Conservation (phyloP, 164 flowering plant species). For the Cinnamomum micranthum region DNA sequence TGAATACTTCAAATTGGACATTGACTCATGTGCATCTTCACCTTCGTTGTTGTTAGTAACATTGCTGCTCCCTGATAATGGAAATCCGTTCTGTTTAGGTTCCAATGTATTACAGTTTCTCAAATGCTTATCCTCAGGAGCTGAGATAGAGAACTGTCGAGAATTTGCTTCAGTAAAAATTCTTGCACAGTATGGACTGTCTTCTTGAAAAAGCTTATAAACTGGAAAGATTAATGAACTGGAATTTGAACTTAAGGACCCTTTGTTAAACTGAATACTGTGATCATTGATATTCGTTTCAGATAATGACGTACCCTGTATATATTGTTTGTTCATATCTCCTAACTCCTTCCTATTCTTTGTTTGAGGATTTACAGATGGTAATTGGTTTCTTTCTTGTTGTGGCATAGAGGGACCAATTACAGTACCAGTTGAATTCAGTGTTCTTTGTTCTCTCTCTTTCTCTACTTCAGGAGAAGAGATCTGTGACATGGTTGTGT, state of each 20-base stretch:
- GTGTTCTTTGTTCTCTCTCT: slow-evolving; percentile 4
- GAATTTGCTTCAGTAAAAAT: slow-evolving; percentile 6
- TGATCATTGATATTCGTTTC: slow-evolving; percentile 9
- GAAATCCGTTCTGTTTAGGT: slow-evolving; percentile 3
- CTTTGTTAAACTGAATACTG: slow-evolving; percentile 8
- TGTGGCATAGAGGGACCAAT: neutral
- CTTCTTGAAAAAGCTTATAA: slow-evolving; percentile 20
- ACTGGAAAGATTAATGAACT: slow-evolving; percentile 7
- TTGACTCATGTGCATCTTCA: slow-evolving; percentile 19
- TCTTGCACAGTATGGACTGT: slow-evolving; percentile 10
- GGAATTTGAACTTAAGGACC: slow-evolving; percentile 2
- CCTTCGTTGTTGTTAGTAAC: slow-evolving; percentile 27
- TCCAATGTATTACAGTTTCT: slow-evolving; percentile 12
- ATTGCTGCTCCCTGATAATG: slow-evolving; percentile 11
- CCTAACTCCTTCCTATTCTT: slow-evolving; percentile 10
- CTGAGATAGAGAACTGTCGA: neutral
- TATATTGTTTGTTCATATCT: neutral
- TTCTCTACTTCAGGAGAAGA: slow-evolving; percentile 15
- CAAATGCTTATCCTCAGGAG: neutral
- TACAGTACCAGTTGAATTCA: slow-evolving; percentile 1
- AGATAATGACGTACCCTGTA: slow-evolving; percentile 8
- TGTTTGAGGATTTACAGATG: neutral
- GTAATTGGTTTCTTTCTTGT: neutral
- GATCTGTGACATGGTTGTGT: neutral
- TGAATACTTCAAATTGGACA: slow-evolving; percentile 11